Evolutionary conservation across 2,329 filamentous ascomycete genomes (phyloP).

Genomic region (Magnaporthiopsis poae): DNA sequence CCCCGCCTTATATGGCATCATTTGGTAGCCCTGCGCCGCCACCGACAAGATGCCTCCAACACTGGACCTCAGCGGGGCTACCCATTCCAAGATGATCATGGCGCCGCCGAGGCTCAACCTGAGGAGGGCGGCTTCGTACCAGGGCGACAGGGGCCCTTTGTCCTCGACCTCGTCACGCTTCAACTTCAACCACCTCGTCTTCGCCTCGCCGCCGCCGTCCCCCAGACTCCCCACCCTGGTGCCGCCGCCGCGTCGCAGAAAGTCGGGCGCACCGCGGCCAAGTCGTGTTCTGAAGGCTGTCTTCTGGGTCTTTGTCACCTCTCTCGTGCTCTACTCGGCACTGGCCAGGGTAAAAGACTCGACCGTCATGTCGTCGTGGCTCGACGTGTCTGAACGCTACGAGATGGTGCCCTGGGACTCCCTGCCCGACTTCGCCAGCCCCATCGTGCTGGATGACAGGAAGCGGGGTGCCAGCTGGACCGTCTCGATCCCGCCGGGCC

Average conservation of each 20-base stretch:
- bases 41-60: slow-evolving; percentile 31
- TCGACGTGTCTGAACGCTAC: slow-evolving; percentile 34
- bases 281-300: slow-evolving; percentile 48
- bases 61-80: slow-evolving; percentile 34
- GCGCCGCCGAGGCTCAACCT: slow-evolving; percentile 49
- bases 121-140: slow-evolving; percentile 46
- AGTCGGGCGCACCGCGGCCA: slow-evolving; percentile 44
- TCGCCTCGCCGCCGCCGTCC: slow-evolving; percentile 58
- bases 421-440: slow-evolving; percentile 63
- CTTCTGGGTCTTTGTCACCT: slow-evolving; percentile 41
- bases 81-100: slow-evolving; percentile 41
- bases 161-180: slow-evolving; percentile 55
- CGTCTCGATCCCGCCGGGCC: slow-evolving; percentile 61
- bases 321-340: slow-evolving; percentile 42
- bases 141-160: slow-evolving; percentile 41
- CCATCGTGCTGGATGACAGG: slow-evolving; percentile 58
- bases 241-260: slow-evolving; percentile 54
- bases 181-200: slow-evolving; percentile 57
- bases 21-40: background rate
- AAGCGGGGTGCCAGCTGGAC: slow-evolving; percentile 65
- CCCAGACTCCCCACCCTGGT: slow-evolving; percentile 58
- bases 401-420: slow-evolving; percentile 58
- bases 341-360: slow-evolving; percentile 23
- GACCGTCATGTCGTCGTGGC: slow-evolving; percentile 9
- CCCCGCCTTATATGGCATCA: background rate